phyloP scores from a whole-genome alignment of 371 early-diverging fungal species.

The Fennellomyces sp. region DNA sequence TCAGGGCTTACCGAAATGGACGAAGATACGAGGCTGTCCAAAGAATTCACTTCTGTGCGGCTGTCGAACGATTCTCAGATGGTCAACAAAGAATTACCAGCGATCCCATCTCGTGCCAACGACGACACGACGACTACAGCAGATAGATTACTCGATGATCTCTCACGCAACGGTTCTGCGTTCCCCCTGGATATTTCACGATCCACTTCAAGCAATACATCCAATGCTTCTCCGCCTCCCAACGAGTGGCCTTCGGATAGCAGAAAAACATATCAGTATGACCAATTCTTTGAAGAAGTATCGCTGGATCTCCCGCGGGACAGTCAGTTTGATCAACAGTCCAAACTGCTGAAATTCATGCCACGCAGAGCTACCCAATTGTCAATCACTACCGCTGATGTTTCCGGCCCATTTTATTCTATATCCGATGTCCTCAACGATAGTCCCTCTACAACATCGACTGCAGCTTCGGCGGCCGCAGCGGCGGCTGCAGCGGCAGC shows the following conservation, averaged over 20 bases:
- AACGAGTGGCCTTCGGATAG: conserved; percentile 4
- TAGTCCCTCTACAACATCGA: conserved; percentile 14
- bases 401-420: conserved; percentile 53
- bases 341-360: conserved; percentile 44
- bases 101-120: background rate
- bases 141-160: conserved; percentile 5
- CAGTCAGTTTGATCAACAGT: conserved; percentile 7
- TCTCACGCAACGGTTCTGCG: background rate
- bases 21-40: background rate
- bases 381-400: conserved; percentile 30
- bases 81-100: too few relatives aligned
- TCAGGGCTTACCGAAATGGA: background rate
- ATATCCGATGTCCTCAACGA: conserved; percentile 53
- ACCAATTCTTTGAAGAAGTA: conserved; percentile 58
- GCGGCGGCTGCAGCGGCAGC: conserved; percentile 21
- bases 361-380: conserved; percentile 28
- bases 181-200: background rate
- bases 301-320: conserved; percentile 52
- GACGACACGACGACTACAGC: background rate
- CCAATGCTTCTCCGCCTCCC: background rate
- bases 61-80: conserved; percentile 2
- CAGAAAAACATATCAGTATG: conserved; percentile 34
- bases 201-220: conserved; percentile 7
- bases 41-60: conserved; percentile 7
- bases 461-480: conserved; percentile 16